Percentiles rank a stretch among this genome's conserved stretches.
Conservation (phyloP, 352 stramenopile species). For the Nothophytophthora sp. region DNA sequence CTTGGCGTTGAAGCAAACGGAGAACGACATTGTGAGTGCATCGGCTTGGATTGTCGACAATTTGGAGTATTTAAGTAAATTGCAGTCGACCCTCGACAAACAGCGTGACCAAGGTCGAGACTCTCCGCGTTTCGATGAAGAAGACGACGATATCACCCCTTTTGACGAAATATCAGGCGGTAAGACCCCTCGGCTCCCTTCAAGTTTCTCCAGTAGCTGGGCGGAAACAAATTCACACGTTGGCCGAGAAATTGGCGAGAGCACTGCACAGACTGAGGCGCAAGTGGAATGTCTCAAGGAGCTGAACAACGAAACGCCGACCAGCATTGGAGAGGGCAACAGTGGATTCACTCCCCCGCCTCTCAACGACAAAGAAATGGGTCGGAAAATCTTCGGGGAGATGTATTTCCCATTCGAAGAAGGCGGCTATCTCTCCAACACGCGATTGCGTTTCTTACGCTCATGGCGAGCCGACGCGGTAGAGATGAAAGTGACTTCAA, state of each 20-base stretch:
- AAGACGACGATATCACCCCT: constrained; percentile 53
- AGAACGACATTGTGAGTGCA: constrained; percentile 90
- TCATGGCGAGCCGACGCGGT: constrained; percentile 28
- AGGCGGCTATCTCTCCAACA: constrained; percentile 67
- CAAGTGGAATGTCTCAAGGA: no score
- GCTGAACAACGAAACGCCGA: no score
- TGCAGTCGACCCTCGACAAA: constrained; percentile 77
- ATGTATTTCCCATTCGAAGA: constrained; percentile 90
- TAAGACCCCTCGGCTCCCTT: neutral
- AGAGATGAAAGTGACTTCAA: constrained; percentile 26
- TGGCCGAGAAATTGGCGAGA: constrained; percentile 7
- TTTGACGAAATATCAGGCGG: constrained; percentile 1
- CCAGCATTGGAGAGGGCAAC: neutral
- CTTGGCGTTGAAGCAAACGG: constrained; percentile 88
- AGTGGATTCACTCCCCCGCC: constrained; percentile 8
- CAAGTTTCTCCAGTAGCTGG: constrained; percentile 14
- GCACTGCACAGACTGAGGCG: no score
- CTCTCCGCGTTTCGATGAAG: constrained; percentile 50
- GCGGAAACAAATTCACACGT: constrained; percentile 5
- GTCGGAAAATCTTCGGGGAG: constrained; percentile 80
- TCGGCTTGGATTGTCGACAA: constrained; percentile 95
- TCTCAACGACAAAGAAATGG: constrained; percentile 83
- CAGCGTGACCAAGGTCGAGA: constrained; percentile 44
- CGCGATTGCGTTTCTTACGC: constrained; percentile 27
- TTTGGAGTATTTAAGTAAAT: constrained; percentile 88